These are phyloP conservation scores for Spathaspora girioi DNA, from an alignment of 805 yeast species.

Conservation along the genomic window DNA sequence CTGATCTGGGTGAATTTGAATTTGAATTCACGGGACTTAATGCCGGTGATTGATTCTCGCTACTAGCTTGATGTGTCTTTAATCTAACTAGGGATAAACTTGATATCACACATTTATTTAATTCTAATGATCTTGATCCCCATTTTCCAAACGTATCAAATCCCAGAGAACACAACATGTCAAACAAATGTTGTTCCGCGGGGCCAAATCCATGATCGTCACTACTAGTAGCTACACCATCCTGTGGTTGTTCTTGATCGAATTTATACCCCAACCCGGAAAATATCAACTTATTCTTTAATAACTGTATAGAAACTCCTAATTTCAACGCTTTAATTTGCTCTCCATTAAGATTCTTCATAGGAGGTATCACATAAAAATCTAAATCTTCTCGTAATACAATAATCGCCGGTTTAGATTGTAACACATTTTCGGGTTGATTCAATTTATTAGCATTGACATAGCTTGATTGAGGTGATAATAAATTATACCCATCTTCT, in stretches of 20 bases:
- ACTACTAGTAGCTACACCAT: not conserved
- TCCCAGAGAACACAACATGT: slow-evolving; percentile 92
- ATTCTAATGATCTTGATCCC: slow-evolving; percentile 90
- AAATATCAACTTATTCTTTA: slow-evolving; percentile 59
- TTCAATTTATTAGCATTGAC: slow-evolving; percentile 5
- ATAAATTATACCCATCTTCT: slow-evolving; percentile 6
- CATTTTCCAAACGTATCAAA: slow-evolving; percentile 63
- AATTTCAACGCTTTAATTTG: slow-evolving; percentile 67
- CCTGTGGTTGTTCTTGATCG: slow-evolving; percentile 4
- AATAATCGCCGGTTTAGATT: slow-evolving; percentile 82
- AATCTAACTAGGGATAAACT: slow-evolving; percentile 73
- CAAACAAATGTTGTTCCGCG: slow-evolving; percentile 92
- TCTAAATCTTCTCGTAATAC: slow-evolving; percentile 93
- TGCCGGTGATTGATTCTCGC: slow-evolving; percentile 25
- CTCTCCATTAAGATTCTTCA: slow-evolving; percentile 48
- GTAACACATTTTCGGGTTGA: slow-evolving; percentile 49
- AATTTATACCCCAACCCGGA: slow-evolving; percentile 68
- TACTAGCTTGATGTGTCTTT: slow-evolving; percentile 32
- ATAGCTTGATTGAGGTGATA: slow-evolving; percentile 32
- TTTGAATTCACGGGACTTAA: slow-evolving; percentile 41
- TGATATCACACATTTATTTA: slow-evolving; percentile 80
- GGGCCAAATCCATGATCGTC: slow-evolving; percentile 57
- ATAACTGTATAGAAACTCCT: slow-evolving; percentile 66
- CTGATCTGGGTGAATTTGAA: slow-evolving; percentile 14
- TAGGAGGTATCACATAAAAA: slow-evolving; percentile 84